phyloP scores from a whole-genome alignment of 2,329 filamentous ascomycete genomes.

The Fonsecaea monophora region DNA sequence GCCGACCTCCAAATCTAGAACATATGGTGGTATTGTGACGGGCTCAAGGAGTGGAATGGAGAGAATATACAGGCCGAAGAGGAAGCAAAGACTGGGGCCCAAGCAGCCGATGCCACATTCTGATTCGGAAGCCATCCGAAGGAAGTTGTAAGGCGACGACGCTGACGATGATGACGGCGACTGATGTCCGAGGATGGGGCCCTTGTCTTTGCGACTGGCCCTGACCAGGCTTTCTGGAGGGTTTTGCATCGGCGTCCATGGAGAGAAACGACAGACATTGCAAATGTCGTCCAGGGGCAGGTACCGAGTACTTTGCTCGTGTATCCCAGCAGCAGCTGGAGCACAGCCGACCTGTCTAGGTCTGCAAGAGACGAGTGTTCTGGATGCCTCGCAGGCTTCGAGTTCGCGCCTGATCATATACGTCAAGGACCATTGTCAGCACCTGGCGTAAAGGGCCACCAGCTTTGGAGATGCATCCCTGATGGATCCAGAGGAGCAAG shows the following conservation, averaged over 20 bases:
- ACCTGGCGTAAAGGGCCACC: neutral
- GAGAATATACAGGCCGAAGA: slow-evolving; percentile 25
- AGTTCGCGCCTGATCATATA: neutral
- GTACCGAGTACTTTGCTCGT: no score
- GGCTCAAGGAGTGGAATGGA: slow-evolving; percentile 21
- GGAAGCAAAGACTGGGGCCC: slow-evolving; percentile 22
- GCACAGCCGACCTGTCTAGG: no score
- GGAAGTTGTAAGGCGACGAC: neutral
- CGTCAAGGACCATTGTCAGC: neutral
- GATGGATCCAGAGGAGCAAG: neutral
- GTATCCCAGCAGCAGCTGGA: no score
- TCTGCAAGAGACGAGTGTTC: no score
- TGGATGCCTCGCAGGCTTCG: no score
- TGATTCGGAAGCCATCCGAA: neutral
- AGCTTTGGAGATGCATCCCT: slow-evolving; percentile 10
- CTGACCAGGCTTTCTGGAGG: no score
- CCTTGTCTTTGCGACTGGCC: neutral
- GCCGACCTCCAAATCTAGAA: slow-evolving; percentile 1
- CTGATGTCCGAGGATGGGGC: neutral
- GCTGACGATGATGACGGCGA: neutral
- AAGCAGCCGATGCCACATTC: neutral
- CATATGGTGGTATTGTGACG: slow-evolving; percentile 3
- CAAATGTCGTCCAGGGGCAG: no score
- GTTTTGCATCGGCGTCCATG: no score
- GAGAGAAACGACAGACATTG: no score